Percentiles rank a stretch among this genome's conserved stretches.
Evolutionary conservation across 208 protist species (phyloP).

Genomic region (Crithidia acanthocephali): DNA sequence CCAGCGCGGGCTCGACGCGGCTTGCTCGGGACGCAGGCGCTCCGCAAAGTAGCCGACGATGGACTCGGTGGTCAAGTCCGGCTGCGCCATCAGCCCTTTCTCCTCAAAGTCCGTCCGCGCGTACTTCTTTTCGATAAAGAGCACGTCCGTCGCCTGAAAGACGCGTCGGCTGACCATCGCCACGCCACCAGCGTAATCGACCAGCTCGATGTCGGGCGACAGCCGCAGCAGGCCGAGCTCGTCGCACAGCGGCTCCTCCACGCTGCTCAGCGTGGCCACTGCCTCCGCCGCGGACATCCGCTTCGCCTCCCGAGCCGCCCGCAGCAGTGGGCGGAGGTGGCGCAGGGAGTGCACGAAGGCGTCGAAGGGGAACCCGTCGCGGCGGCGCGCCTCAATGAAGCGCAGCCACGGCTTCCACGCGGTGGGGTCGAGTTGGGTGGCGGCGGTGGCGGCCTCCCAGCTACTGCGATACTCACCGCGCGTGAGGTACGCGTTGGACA

Average conservation of each 20-base stretch:
- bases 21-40: conserved; percentile 58
- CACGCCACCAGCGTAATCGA: conserved; percentile 75
- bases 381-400: conserved; percentile 62
- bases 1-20: conserved; percentile 43
- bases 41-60: conserved; percentile 74
- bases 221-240: conserved; percentile 63
- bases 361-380: conserved; percentile 73
- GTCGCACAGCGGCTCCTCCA: conserved; percentile 51
- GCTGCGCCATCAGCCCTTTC: conserved; percentile 35
- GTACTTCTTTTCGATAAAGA: conserved; percentile 82
- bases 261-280: conserved; percentile 18
- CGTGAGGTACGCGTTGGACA: conserved; percentile 61
- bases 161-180: conserved; percentile 66
- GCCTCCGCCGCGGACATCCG: conserved; percentile 34
- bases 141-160: conserved; percentile 68
- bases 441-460: conserved; percentile 43
- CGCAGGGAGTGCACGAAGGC: conserved; percentile 69
- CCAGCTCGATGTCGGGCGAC: conserved; percentile 66
- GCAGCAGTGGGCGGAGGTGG: conserved; percentile 64
- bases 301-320: conserved; percentile 24
- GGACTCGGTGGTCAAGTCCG: conserved; percentile 52
- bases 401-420: conserved; percentile 73
- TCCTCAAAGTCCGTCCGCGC: conserved; percentile 54
- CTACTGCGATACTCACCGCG: conserved; percentile 39
- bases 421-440: conserved; percentile 41